Evolutionary conservation across 768 basidiomycete species (phyloP), one percentile per base, ranked within the genome.

Genomic region (Kwoniella sp.): DNA sequence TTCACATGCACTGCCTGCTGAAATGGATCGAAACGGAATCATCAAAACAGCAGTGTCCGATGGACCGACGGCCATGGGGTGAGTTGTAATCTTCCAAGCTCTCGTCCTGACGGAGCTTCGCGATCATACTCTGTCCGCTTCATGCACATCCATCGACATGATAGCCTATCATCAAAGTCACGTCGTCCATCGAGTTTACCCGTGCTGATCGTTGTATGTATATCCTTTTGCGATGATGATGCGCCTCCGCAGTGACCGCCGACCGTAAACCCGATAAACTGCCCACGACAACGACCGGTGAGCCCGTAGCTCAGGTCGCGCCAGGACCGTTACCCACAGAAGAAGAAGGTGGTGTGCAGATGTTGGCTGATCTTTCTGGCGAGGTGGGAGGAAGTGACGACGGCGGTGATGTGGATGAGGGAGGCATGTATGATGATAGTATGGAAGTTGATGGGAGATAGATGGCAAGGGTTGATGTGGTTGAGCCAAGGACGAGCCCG

Each of bases 1-100:
- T 98, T 76, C 96, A 99, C 79, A 93, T 97, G 92, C 95, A 99
- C 79, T 98, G 95, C 82, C 82, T 99, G 13, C 85, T 95, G 69
- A 96, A 97, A 80, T 99, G 96, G 96, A 87, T 97, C 65, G 88
- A 88, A 2, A 94, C 93, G 0, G 83, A 87, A 4, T 87, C 90
- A 15, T 93, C 91, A 37, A 97, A 97, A 79, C 89, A 90, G 72
- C 92, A 94, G 72, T 99, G 96, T 84, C 96, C 96, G n/a, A 94
- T 99, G 92, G 95, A 98, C 77, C 85, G 96, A 30, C 83, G 92
- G 73, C 84, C 88, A 2, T 99, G 95, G 95, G 89, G 93, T 94
- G 63, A 73, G 79, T 79, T 30, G 11, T 29, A 25, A 51, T 22
- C 9, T 25, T 51, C 12, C 8, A 12, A 15, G 23, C 12, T 22